phyloP scores from a whole-genome alignment of 768 basidiomycete genomes.

The Nevesoporus exiguus region DNA sequence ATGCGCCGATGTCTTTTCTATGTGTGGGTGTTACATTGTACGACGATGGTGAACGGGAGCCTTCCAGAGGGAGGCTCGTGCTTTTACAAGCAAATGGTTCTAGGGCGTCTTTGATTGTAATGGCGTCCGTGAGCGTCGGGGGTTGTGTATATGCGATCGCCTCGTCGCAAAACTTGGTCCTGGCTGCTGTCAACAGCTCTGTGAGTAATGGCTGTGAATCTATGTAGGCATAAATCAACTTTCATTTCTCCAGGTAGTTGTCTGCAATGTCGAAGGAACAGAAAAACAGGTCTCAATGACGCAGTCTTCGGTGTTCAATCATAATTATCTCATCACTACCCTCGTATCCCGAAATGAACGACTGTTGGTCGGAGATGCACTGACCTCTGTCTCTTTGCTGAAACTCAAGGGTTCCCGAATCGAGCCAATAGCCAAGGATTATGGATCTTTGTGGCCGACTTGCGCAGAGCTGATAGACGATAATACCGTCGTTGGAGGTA shows the following conservation, averaged over 20 bases:
- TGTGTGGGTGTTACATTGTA: conserved; percentile 48
- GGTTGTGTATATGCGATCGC: conserved; percentile 73
- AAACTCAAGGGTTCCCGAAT: conserved; percentile 45
- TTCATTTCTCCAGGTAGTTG: conserved; percentile 38
- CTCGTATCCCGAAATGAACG: conserved; percentile 52
- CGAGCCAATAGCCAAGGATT: conserved; percentile 65
- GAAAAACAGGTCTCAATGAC: conserved; percentile 31
- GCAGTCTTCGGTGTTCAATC: conserved; percentile 62
- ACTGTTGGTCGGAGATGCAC: conserved; percentile 74
- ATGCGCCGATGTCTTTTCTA: conserved; percentile 39
- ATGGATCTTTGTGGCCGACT: conserved; percentile 71
- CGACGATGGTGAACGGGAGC: conserved; percentile 44
- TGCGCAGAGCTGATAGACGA: conserved; percentile 56
- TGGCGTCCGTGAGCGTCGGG: conserved; percentile 43
- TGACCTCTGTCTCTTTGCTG: conserved; percentile 74
- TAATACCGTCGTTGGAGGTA: conserved; percentile 63
- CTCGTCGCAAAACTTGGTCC: conserved; percentile 47
- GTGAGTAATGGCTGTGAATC: conserved; percentile 40
- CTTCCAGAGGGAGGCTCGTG: conserved; percentile 57
- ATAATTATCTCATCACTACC: conserved; percentile 76
- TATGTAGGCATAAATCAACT: background rate
- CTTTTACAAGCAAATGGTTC: conserved; percentile 41
- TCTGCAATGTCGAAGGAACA: conserved; percentile 42
- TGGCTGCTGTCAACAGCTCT: conserved; percentile 72
- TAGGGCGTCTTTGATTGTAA: conserved; percentile 26